These are phyloP conservation scores for Podosphaera xanthii DNA, from an alignment of 2,329 filamentous ascomycete species.

Conservation along the genomic window DNA sequence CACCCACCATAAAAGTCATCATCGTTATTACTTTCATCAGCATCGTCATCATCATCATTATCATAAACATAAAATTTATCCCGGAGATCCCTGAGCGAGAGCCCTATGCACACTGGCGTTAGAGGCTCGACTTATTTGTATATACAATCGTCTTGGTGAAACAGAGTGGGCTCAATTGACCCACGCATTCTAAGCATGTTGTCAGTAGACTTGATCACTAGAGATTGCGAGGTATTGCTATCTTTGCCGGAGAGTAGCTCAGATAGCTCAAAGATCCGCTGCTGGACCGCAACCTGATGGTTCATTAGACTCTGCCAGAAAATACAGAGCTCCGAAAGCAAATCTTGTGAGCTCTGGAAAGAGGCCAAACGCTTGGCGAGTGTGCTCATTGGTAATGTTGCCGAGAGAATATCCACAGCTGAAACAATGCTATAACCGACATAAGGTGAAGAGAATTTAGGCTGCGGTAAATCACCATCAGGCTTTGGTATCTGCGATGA, in stretches of 20 bases:
- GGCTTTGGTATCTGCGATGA: not conserved
- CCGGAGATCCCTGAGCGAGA: no score
- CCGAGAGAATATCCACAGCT: constrained; percentile 42
- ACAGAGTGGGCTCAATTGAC: not conserved
- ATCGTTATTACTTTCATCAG: no score
- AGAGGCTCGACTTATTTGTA: no score
- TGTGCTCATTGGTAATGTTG: constrained; percentile 29
- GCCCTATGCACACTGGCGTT: no score
- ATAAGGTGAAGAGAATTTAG: constrained; percentile 31
- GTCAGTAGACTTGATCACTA: not conserved
- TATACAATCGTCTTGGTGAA: no score
- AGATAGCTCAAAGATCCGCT: constrained; percentile 9
- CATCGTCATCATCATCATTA: no score
- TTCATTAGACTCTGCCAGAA: constrained; percentile 36
- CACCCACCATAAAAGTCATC: no score
- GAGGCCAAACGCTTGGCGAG: constrained; percentile 29
- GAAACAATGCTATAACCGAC: constrained; percentile 37
- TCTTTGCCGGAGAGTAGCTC: constrained; percentile 3
- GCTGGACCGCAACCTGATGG: constrained; percentile 18
- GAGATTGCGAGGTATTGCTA: not conserved
- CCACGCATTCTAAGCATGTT: not conserved
- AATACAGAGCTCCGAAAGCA: constrained; percentile 30
- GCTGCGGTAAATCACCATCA: not conserved
- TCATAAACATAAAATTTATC: no score
- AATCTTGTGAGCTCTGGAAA: constrained; percentile 27